These are phyloP conservation scores for Azolla pinnata DNA, from an alignment of 75 land plant species.

Conservation along the genomic window DNA sequence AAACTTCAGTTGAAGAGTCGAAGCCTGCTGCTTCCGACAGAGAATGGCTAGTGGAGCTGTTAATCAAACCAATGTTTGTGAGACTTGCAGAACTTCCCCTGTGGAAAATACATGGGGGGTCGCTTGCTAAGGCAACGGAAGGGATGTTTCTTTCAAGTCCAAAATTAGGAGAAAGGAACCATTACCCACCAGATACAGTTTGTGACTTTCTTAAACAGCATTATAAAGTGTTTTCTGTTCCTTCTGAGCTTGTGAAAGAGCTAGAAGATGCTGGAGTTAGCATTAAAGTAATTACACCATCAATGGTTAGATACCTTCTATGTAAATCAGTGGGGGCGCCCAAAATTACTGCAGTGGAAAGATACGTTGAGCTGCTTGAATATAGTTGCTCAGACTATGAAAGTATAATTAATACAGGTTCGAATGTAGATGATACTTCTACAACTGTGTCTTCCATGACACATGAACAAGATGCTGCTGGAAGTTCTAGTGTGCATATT, in stretches of 20 bases:
- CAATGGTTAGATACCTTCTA: conserved; percentile 71
- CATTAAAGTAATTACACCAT: conserved; percentile 75
- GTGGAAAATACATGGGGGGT: conserved; percentile 91
- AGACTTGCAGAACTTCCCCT: conserved; percentile 75
- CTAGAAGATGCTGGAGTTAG: conserved; percentile 64
- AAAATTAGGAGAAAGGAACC: conserved; percentile 30
- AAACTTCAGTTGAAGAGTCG: conserved; percentile 3
- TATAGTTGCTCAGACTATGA: conserved; percentile 67
- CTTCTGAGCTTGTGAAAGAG: conserved; percentile 78
- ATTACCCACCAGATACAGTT: conserved; percentile 61
- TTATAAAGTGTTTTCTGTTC: conserved; percentile 87
- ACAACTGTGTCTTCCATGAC: too few species aligned
- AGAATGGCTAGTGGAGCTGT: conserved; percentile 53
- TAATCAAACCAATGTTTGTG: conserved; percentile 73
- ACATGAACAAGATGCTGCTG: too few species aligned
- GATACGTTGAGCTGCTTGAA: conserved; percentile 84
- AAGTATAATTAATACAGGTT: not conserved
- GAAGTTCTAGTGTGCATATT: not conserved
- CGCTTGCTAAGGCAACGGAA: conserved; percentile 69
- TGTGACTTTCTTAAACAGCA: conserved; percentile 82
- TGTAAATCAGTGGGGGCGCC: conserved; percentile 48
- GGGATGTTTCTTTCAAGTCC: conserved; percentile 89
- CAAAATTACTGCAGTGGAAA: conserved; percentile 50
- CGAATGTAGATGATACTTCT: too few species aligned
- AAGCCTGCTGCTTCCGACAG: conserved; percentile 28